Percentiles rank a stretch among this genome's conserved stretches.
These are phyloP conservation scores for Dryadomyces quercus-mongolicae DNA, from an alignment of 2,329 filamentous ascomycete species.

Conservation along the genomic window DNA sequence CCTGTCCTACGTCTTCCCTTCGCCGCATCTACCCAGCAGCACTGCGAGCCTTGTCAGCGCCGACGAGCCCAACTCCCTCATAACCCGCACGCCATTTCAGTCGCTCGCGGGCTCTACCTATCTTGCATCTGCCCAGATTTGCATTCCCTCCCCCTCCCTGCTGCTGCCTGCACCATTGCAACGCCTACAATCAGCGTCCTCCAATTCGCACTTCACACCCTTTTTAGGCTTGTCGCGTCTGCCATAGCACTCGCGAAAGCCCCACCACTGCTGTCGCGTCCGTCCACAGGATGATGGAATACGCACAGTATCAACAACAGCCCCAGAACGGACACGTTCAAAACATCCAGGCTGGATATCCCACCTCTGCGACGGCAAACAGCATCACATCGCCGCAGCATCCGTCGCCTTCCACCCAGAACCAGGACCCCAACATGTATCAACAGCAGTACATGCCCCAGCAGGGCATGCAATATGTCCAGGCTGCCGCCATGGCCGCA, in stretches of 20 bases:
- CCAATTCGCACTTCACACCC: background rate
- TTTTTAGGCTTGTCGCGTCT: background rate
- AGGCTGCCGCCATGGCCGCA: constrained; percentile 83
- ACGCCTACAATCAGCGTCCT: background rate
- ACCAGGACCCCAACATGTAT: constrained; percentile 61
- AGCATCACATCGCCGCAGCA: constrained; percentile 54
- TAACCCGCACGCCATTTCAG: background rate
- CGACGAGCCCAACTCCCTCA: background rate
- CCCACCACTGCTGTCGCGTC: constrained; percentile 2
- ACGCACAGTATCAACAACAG: constrained; percentile 60
- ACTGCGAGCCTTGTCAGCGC: constrained; percentile 3
- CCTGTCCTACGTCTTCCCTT: constrained; percentile 26
- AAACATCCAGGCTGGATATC: constrained; percentile 52
- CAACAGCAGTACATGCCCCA: constrained; percentile 64
- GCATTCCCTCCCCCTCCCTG: background rate
- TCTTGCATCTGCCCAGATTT: background rate
- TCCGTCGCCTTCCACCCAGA: background rate
- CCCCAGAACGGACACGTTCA: constrained; percentile 55
- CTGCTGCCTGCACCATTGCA: background rate
- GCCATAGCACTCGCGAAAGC: background rate
- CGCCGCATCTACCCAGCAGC: background rate
- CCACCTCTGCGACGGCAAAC: constrained; percentile 40
- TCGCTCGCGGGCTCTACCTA: background rate
- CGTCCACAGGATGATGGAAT: constrained; percentile 50
- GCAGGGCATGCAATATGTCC: constrained; percentile 73